Evolutionary conservation across 352 stramenopile genomes (phyloP), one percentile per base, ranked within the genome.

Genomic region (Globisporangium paroecandrum): DNA sequence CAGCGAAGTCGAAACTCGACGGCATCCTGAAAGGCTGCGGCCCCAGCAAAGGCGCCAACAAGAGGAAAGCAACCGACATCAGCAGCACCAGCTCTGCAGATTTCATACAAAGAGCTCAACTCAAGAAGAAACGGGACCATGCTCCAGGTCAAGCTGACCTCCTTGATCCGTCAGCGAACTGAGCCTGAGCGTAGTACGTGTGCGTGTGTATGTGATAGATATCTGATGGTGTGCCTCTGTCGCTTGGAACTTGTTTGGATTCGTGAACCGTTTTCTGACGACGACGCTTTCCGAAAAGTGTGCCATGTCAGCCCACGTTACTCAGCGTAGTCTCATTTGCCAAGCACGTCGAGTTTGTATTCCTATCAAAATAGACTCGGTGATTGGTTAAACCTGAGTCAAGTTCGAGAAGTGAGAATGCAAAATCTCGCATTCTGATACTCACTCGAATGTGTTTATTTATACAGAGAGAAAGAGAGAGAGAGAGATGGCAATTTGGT

Each of bases 1-100:
- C 82, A 20, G 77, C 80, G n/a, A 90, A 85, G 71, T 84, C 82
- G 2, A 86, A 78, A 60, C 72, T 90, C 15, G 82, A 90, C 46
- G 74, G 60, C 2, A 83, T 90, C 58, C 57, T 90, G n/a, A 77
- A 81, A 69, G 43, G 43, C 20, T 85, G 77, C 62, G 79, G 77
- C 5, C 27, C 60, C 32, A 64, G 29, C 22, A 41, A 53, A 46
- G 38, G 38, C 38, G 38, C 38, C 38, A 46, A 46, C 38, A 46
- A 46, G 46, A 4, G 46, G 18, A 53, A 53, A 24, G 46, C 46
- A 25, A 46, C 12, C 38, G 38, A 46, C 13, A 46, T 46, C 12
- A 46, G 9, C 12, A 20, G 7, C 38, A 46, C 12, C 38, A 46
- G 6, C 3, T 46, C 12, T 20, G 46, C 5, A 24, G 18, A 10